Percentiles rank a stretch among this genome's conserved stretches.
Conservation (phyloP, 1,284 basidiomycete genomes). For the Takashimella koratensis region DNA sequence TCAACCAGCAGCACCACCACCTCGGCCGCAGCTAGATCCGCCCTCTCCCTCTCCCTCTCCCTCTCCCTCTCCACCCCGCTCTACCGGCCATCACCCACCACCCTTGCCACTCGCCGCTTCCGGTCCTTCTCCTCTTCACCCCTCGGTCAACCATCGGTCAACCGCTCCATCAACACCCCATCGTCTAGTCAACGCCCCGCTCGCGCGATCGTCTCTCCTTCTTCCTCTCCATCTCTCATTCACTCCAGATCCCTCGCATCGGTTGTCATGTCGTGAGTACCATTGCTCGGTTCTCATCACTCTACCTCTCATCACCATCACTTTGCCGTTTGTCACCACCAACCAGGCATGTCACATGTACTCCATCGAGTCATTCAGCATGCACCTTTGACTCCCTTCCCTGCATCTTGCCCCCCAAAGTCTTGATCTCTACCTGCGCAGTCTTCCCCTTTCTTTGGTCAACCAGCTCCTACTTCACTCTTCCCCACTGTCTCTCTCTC, state of each 20-base stretch:
- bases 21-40: too few species aligned
- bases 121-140: too few species aligned
- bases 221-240: not conserved
- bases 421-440: too few species aligned
- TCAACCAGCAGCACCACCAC: too few species aligned
- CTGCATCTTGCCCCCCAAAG: not conserved
- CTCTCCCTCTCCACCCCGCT: too few species aligned
- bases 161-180: not conserved
- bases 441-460: not conserved
- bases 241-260: not conserved
- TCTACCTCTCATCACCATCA: not conserved
- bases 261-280: not conserved
- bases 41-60: too few species aligned
- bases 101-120: too few species aligned
- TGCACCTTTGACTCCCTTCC: not conserved
- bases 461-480: not conserved
- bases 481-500: not conserved
- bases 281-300: not conserved
- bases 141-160: too few species aligned
- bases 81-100: too few species aligned
- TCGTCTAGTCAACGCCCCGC: not conserved
- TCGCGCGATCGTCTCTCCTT: not conserved
- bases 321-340: not conserved
- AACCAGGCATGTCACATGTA: too few species aligned
- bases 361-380: too few species aligned